phyloP scores from a whole-genome alignment of 257 asterid genomes.

The Rubia yunnanensis region DNA sequence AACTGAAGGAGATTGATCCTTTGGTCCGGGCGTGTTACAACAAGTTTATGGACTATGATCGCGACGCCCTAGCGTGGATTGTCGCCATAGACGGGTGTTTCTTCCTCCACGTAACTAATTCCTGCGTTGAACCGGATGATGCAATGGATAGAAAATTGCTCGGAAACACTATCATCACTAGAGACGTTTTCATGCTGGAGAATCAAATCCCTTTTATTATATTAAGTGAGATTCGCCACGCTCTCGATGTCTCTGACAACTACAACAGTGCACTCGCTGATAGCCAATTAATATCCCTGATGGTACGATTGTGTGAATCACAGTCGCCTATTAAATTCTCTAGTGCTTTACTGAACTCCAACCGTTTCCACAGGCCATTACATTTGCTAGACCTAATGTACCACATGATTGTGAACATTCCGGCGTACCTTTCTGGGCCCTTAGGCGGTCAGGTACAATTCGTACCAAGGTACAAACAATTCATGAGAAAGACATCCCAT shows the following conservation, averaged over 20 bases:
- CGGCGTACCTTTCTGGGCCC: background rate
- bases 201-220: slow-evolving; percentile 33
- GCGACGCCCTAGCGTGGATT: slow-evolving; percentile 33
- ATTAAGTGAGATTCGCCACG: slow-evolving; percentile 16
- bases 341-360: background rate
- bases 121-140: background rate
- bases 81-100: slow-evolving; percentile 37
- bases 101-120: slow-evolving; percentile 18
- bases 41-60: slow-evolving; percentile 32
- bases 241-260: background rate
- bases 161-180: slow-evolving; percentile 15
- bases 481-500: background rate
- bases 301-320: slow-evolving; percentile 16
- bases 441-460: background rate
- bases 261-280: background rate
- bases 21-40: slow-evolving; percentile 28
- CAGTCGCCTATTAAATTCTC: slow-evolving; percentile 26
- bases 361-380: background rate
- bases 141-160: slow-evolving; percentile 3
- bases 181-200: slow-evolving; percentile 35
- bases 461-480: background rate
- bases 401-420: slow-evolving; percentile 16
- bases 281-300: background rate
- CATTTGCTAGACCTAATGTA: slow-evolving; percentile 38
- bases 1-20: slow-evolving; percentile 23